Conservation (phyloP, 768 basidiomycete genomes). For the Mycena rosella region DNA sequence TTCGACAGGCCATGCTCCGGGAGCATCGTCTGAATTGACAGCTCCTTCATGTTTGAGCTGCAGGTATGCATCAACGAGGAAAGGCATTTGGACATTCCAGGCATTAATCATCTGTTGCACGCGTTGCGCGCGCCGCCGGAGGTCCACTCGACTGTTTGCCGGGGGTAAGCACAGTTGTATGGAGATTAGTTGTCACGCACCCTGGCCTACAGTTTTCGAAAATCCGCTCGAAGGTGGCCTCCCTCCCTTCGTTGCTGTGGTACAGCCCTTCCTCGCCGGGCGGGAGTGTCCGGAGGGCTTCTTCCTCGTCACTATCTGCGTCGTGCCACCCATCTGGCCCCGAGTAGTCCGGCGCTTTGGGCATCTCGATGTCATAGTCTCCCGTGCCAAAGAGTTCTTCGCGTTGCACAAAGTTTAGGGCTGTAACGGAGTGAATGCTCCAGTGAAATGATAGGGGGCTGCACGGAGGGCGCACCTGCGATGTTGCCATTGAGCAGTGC, state of each 20-base stretch:
- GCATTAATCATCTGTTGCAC: constrained; percentile 3
- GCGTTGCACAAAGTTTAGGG: constrained; percentile 5
- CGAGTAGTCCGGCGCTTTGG: constrained; percentile 1
- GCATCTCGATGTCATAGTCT: constrained; percentile 17
- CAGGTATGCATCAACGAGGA: constrained; percentile 16
- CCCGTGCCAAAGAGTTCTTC: constrained; percentile 10
- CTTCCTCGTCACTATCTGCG: constrained; percentile 6
- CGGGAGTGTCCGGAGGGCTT: background rate
- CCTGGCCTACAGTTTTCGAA: constrained; percentile 21
- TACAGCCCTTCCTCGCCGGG: constrained; percentile 19
- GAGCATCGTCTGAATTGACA: background rate
- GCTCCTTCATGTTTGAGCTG: background rate
- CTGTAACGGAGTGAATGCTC: background rate
- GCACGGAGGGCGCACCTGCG: background rate
- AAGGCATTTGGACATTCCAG: constrained; percentile 10
- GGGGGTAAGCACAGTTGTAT: background rate
- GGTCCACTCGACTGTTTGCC: constrained; percentile 7
- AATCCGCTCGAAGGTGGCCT: constrained; percentile 8
- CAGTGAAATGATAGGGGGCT: background rate
- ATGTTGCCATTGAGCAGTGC: background rate
- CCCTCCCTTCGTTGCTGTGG: constrained; percentile 26
- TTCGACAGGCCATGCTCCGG: constrained; percentile 1
- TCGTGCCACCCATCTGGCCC: background rate
- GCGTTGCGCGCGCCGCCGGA: background rate
- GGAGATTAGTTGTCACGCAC: background rate